Percentiles rank a stretch among this genome's conserved stretches.
Evolutionary conservation across 306 rosid genomes (phyloP).

Genomic region (Fragaria ananassa): DNA sequence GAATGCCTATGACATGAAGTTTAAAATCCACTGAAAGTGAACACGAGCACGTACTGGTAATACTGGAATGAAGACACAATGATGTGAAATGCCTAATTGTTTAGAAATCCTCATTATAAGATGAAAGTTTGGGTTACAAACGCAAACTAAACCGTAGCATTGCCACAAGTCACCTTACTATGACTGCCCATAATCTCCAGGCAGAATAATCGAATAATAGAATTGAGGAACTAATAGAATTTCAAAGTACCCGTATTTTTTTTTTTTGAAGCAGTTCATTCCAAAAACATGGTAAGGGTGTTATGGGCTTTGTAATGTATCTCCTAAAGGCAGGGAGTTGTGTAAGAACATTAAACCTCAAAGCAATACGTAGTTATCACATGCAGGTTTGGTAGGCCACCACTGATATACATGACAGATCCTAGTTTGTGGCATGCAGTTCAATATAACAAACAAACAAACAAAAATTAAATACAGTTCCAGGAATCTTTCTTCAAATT

Average conservation of each 20-base stretch:
- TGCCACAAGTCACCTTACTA: neutral
- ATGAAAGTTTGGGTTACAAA: neutral
- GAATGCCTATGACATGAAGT: neutral
- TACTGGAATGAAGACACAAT: neutral
- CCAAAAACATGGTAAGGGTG: neutral
- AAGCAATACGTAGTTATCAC: neutral
- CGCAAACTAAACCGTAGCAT: neutral
- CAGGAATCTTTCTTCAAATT: neutral
- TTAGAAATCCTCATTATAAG: neutral
- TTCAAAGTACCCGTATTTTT: neutral
- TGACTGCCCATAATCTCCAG: neutral
- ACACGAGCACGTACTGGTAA: neutral
- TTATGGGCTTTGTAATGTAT: neutral
- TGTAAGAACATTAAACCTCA: neutral
- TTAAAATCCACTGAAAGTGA: neutral
- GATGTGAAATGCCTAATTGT: neutral
- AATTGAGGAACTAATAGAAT: neutral
- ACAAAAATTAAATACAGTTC: neutral
- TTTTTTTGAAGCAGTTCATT: neutral
- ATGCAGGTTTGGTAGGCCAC: neutral
- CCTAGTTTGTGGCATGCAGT: conserved; percentile 1
- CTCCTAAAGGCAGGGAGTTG: neutral
- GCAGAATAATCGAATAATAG: neutral
- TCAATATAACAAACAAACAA: neutral
- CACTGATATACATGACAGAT: neutral